Evolutionary conservation across 495 filamentous ascomycete species (phyloP).

Genomic region (Annulohypoxylon bovei): DNA sequence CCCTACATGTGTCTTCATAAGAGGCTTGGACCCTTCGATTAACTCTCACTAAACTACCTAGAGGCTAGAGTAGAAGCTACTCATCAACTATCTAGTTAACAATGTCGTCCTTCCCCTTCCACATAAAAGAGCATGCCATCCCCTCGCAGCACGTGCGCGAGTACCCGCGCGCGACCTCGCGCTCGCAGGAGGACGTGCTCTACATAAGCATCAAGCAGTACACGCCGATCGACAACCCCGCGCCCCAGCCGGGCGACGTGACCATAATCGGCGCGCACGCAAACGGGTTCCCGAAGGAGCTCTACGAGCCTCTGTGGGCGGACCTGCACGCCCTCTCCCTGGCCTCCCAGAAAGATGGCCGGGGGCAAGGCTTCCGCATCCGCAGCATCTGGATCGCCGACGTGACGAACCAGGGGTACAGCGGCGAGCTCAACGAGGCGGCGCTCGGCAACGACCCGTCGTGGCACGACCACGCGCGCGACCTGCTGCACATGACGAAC

Average conservation of each 20-base stretch:
- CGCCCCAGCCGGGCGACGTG: conserved; percentile 74
- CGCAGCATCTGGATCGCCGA: conserved; percentile 89
- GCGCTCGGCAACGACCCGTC: conserved; percentile 81
- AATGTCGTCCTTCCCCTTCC: conserved; percentile 40
- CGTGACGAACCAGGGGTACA: conserved; percentile 78
- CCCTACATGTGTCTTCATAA: neutral
- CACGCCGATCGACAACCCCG: conserved; percentile 71
- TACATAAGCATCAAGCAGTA: conserved; percentile 85
- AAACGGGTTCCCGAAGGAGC: conserved; percentile 92
- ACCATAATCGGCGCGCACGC: conserved; percentile 87
- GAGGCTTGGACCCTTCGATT: neutral
- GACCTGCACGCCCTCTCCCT: conserved; percentile 67
- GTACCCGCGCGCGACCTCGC: conserved; percentile 70
- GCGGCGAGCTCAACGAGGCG: conserved; percentile 77
- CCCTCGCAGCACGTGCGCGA: conserved; percentile 76
- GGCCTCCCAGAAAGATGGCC: conserved; percentile 31
- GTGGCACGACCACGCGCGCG: conserved; percentile 89
- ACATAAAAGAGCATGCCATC: conserved; percentile 65
- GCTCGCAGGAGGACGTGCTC: conserved; percentile 70
- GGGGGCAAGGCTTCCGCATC: conserved; percentile 70
- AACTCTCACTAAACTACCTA: neutral
- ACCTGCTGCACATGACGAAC: conserved; percentile 89
- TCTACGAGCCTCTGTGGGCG: conserved; percentile 90
- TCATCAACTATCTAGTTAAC: neutral
- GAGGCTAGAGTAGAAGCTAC: neutral